Evolutionary conservation across 2,329 filamentous ascomycete genomes (phyloP).

Genomic region (Stemphylium lycopersici): DNA sequence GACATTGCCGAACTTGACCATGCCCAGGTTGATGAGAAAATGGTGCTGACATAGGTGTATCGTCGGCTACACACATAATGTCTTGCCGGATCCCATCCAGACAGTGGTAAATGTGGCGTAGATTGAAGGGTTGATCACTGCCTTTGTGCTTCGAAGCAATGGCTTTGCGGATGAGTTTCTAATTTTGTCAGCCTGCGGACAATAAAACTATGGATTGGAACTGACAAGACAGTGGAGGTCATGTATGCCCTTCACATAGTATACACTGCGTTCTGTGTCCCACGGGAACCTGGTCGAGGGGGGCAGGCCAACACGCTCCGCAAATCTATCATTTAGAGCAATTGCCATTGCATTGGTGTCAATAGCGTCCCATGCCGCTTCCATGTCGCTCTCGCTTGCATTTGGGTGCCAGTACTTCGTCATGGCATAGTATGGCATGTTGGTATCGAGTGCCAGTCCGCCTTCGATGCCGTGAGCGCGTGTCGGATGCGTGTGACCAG

Average conservation of each 20-base stretch:
- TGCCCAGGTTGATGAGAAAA: conserved; percentile 32
- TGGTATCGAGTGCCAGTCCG: conserved; percentile 37
- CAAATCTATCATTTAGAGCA: conserved; percentile 38
- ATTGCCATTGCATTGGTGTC: conserved; percentile 43
- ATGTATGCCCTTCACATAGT: conserved; percentile 45
- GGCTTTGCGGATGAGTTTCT: conserved; percentile 46
- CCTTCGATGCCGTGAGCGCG: conserved; percentile 21
- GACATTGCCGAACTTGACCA: conserved; percentile 39
- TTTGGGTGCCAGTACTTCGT: conserved; percentile 42
- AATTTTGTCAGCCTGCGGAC: background rate
- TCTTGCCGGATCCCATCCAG: conserved; percentile 43
- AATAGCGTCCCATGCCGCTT: conserved; percentile 44
- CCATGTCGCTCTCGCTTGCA: conserved; percentile 29
- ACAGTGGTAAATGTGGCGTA: conserved; percentile 43
- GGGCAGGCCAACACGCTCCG: conserved; percentile 28
- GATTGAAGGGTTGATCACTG: conserved; percentile 28
- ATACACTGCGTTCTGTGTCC: conserved; percentile 45
- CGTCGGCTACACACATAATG: conserved; percentile 45
- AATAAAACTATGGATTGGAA: background rate
- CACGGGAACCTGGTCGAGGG: conserved; percentile 42
- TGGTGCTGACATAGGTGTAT: conserved; percentile 44
- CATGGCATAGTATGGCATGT: conserved; percentile 33
- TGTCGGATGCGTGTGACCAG: background rate
- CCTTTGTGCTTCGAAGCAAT: conserved; percentile 38
- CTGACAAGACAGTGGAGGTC: conserved; percentile 44